A percentile compares a stretch with the other conserved stretches of the same genome.
Conservation (phyloP, 1,139 yeast species). For the Arxiozyma slooffiae region DNA sequence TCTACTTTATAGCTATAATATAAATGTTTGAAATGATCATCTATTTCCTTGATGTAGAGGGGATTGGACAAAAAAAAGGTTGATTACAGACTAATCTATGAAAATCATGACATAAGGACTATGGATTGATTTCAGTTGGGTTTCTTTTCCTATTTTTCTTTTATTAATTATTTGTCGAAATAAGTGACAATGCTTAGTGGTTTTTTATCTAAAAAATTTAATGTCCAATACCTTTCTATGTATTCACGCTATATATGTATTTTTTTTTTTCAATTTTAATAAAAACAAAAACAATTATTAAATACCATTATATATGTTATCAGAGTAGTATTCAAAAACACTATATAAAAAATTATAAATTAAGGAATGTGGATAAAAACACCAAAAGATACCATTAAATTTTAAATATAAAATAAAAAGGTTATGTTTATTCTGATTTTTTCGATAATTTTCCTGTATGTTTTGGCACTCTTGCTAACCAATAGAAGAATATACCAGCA, state of each 20-base stretch:
- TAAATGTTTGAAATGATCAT: background rate
- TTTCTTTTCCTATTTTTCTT: too few species aligned
- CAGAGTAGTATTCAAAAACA: too few species aligned
- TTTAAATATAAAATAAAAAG: background rate
- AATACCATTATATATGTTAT: too few species aligned
- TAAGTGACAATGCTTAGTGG: background rate
- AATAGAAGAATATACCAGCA: conserved; percentile 51
- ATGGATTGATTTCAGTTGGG: background rate
- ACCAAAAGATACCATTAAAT: background rate
- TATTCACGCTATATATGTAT: too few species aligned
- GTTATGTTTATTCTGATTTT: background rate
- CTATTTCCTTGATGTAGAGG: background rate
- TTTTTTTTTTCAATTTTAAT: too few species aligned
- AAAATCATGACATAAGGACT: background rate
- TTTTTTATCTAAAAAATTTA: too few species aligned
- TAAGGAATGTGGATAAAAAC: background rate
- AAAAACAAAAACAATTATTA: too few species aligned
- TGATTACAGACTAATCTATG: too few species aligned
- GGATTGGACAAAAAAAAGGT: background rate
- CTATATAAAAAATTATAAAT: too few species aligned
- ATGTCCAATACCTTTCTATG: background rate
- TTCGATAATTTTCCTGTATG: conserved; percentile 1
- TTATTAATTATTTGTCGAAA: too few species aligned
- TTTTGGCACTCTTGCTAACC: conserved; percentile 65
- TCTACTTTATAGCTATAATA: too few species aligned